phyloP scores from a whole-genome alignment of 371 early-diverging fungal genomes.

The Mortierella sp. region DNA sequence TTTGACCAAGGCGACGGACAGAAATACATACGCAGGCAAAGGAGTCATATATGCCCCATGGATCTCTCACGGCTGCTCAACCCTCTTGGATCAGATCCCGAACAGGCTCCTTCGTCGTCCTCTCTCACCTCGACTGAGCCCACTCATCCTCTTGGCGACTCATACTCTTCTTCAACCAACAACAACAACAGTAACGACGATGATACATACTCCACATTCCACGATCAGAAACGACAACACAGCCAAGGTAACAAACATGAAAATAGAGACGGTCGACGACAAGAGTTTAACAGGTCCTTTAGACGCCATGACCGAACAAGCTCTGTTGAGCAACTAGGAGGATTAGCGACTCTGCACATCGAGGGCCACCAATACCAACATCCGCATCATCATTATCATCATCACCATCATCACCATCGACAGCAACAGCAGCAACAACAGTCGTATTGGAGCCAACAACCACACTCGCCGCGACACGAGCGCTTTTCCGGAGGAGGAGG shows the following conservation, averaged over 20 bases:
- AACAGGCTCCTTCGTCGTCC: conserved; percentile 1
- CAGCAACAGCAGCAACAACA: conserved; percentile 15
- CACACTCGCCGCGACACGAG: neutral
- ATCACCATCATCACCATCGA: neutral
- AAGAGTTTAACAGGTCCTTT: neutral
- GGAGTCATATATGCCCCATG: neutral
- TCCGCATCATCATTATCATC: neutral
- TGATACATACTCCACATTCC: neutral
- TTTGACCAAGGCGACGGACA: neutral
- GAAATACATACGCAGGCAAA: neutral
- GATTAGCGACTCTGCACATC: neutral
- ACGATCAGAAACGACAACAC: neutral
- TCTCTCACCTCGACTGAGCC: neutral
- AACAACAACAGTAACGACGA: neutral
- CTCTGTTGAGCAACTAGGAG: neutral
- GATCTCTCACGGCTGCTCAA: conserved; percentile 20
- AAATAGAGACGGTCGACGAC: neutral
- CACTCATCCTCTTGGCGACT: neutral
- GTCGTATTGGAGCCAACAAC: neutral
- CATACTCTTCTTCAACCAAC: neutral
- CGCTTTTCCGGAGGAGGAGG: neutral
- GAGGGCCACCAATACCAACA: neutral
- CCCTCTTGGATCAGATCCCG: conserved; percentile 24
- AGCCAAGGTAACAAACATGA: neutral
- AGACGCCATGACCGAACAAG: neutral